Conservation (phyloP, 73 alveolate genomes). For the Paramecium sonneborni region DNA sequence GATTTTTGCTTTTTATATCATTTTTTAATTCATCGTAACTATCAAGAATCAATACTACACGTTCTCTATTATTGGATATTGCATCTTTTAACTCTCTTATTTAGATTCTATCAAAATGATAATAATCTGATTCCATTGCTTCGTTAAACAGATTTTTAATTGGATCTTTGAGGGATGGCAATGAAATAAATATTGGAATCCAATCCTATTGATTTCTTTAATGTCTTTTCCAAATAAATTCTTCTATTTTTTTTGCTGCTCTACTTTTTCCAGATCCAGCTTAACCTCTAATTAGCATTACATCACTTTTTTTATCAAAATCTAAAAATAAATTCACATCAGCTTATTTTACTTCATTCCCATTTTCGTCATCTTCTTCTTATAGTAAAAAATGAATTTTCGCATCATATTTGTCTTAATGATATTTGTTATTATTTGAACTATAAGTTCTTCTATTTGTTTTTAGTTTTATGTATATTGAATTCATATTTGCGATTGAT, state of each 20-base stretch:
- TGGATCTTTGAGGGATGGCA: not conserved
- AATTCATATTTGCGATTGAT: not conserved
- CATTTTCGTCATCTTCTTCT: no score
- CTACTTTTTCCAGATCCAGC: slow-evolving; percentile 28
- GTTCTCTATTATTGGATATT: not conserved
- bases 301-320: not conserved
- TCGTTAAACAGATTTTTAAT: not conserved
- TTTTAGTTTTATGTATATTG: not conserved
- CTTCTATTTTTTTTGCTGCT: slow-evolving; percentile 19
- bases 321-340: not conserved
- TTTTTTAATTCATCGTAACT: not conserved
- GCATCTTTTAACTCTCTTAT: not conserved
- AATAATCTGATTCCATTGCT: not conserved
- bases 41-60: not conserved
- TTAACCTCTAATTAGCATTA: not conserved
- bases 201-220: not conserved
- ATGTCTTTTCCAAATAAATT: not conserved
- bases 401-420: no score
- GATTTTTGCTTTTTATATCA: not conserved
- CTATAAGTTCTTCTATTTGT: not conserved
- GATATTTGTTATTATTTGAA: no score
- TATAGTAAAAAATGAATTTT: not conserved
- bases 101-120: not conserved
- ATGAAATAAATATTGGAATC: not conserved
- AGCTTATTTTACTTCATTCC: not conserved